phyloP scores from a whole-genome alignment of 192 early-diverging fungal genomes.

The Lunasporangiospora selenospora region DNA sequence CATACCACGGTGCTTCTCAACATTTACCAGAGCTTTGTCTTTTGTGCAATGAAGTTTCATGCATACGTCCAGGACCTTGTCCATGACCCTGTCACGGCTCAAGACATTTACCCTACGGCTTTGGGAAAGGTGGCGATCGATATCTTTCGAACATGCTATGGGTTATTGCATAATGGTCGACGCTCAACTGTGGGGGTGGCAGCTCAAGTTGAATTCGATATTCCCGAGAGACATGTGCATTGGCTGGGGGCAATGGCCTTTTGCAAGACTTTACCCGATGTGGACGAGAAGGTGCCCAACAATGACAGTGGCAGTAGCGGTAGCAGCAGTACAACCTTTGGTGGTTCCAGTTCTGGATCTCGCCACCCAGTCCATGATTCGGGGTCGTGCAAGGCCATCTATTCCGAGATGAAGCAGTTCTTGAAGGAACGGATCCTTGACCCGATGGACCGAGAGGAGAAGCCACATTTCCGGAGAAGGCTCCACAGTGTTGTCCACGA shows the following conservation, averaged over 20 bases:
- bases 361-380: conserved; percentile 18
- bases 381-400: no score
- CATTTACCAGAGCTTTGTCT: conserved; percentile 77
- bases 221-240: conserved; percentile 35
- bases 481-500: conserved; percentile 17
- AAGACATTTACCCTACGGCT: conserved; percentile 8
- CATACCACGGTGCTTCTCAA: conserved; percentile 70
- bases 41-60: conserved; percentile 77
- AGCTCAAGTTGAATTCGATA: conserved; percentile 7
- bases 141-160: conserved; percentile 26
- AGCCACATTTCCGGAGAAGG: conserved; percentile 16
- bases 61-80: conserved; percentile 21
- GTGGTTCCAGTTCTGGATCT: no score
- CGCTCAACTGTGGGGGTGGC: conserved; percentile 11
- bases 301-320: no score
- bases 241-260: conserved; percentile 40
- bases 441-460: neutral
- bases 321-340: no score
- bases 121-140: conserved; percentile 3
- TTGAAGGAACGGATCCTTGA: conserved; percentile 13
- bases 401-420: no score
- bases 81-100: conserved; percentile 17
- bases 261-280: conserved; percentile 4
- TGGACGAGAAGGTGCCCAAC: no score
- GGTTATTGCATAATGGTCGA: conserved; percentile 19